Evolutionary conservation across 164 flowering plant species (phyloP), one percentile per base, ranked within the genome.

Genomic region (Tinospora cordifolia): DNA sequence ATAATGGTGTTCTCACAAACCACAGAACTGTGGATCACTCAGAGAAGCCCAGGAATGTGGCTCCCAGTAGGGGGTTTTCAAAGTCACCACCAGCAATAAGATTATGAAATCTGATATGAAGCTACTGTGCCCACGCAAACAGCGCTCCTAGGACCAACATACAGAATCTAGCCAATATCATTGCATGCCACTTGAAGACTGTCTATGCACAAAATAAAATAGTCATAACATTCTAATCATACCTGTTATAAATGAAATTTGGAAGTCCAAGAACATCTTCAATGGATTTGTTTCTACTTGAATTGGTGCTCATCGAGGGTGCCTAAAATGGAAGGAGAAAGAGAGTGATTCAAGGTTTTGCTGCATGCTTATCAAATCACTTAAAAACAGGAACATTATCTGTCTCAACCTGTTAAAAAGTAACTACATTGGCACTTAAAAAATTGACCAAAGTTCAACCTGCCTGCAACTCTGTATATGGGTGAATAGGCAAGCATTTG

Each of bases 231-330:
- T 3, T 38, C 69, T 9, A 74, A 27, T 14, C 68, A 39, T 74
- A 74, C 77, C 77, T 74, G 69, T 51, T 30, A 70, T 65, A 49
- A 27, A 44, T 58, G 39, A 58, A 54, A 63, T 65, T 57, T 58
- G 69, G 62, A 65, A 66, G 72, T 27, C 26, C 63, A 40, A 69
- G 41, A 64, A 69, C 69, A 64, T 69, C 38, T 69, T 65, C 69
- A 19, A 62, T 22, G 41, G 15, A 68, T 36, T 26, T n/a, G 36
- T 25, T 57, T n/a, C 60, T 58, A 38, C 57, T 40, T 21, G 65
- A 57, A 74, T 65, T 40, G 46, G 46, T 40, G 60, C 12, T 41
- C 19, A 10, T 25, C 17, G 57, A n/a, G 17, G 49, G 58, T 27
- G 25, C 70, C 77, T 71, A 54, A 6, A 67, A 57, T 19, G 36